Evolutionary conservation across 1,139 yeast species (phyloP).

Genomic region (Scheffersomyces illinoinensis): DNA sequence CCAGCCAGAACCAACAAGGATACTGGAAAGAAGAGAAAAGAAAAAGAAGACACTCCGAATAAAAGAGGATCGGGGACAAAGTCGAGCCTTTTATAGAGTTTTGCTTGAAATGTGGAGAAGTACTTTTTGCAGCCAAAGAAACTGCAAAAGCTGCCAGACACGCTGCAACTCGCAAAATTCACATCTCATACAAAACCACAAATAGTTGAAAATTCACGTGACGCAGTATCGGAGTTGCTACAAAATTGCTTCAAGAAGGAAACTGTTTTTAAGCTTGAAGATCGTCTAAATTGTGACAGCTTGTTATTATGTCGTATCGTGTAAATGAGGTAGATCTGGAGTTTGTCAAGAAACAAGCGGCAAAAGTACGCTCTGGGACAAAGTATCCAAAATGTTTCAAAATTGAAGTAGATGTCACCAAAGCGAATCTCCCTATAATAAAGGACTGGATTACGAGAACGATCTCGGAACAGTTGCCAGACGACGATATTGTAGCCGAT

Average conservation of each 20-base stretch:
- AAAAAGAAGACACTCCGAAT: not conserved
- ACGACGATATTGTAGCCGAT: slow-evolving; percentile 48
- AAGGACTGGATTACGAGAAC: slow-evolving; percentile 35
- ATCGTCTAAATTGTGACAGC: not conserved
- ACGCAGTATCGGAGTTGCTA: not conserved
- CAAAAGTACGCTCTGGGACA: slow-evolving; percentile 10
- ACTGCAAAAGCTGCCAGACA: not conserved
- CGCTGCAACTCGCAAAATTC: not conserved
- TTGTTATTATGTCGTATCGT: slow-evolving; percentile 17
- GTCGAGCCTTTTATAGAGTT: not conserved
- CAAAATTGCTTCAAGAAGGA: slow-evolving; percentile 1
- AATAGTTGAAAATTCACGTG: not conserved
- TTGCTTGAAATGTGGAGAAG: not conserved
- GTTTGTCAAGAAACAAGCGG: slow-evolving; percentile 6
- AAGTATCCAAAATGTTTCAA: slow-evolving; percentile 17
- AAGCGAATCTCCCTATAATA: slow-evolving; percentile 35
- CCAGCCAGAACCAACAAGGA: not conserved
- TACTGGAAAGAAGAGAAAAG: not conserved
- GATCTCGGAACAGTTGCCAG: slow-evolving; percentile 37
- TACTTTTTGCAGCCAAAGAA: slow-evolving; percentile 3
- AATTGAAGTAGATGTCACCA: slow-evolving; percentile 28
- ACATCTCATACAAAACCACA: not conserved
- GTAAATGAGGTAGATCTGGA: slow-evolving; percentile 18
- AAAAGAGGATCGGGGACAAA: not conserved
- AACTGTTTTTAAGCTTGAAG: not conserved